A percentile compares a stretch with the other conserved stretches of the same genome.
Evolutionary conservation across 2,329 filamentous ascomycete species (phyloP).

Genomic region (Fusarium sp.): DNA sequence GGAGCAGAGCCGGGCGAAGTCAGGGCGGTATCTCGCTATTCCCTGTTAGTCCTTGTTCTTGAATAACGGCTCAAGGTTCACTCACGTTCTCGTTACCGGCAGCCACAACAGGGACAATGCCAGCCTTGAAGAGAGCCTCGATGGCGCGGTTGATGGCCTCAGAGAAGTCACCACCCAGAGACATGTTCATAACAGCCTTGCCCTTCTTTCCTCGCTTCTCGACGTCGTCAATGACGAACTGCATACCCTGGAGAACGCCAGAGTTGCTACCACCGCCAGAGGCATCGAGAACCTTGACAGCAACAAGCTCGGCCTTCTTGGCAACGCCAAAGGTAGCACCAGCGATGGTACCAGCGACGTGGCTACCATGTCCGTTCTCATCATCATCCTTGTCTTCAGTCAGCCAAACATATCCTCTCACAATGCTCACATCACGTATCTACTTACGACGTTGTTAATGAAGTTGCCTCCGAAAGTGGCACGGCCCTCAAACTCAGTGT

Average conservation of each 20-base stretch:
- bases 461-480: constrained; percentile 65
- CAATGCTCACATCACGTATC: background rate
- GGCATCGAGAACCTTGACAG: constrained; percentile 70
- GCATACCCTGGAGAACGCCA: constrained; percentile 67
- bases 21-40: constrained; percentile 58
- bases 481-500: constrained; percentile 67
- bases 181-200: constrained; percentile 73
- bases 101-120: constrained; percentile 68
- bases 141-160: constrained; percentile 66
- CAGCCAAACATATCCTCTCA: background rate
- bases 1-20: constrained; percentile 65
- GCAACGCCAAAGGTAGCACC: constrained; percentile 71
- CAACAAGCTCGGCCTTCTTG: constrained; percentile 56
- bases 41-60: constrained; percentile 11
- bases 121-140: constrained; percentile 58
- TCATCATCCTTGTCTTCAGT: constrained; percentile 56
- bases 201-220: constrained; percentile 53
- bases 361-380: constrained; percentile 71
- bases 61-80: background rate
- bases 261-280: constrained; percentile 50
- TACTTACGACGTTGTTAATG: constrained; percentile 57
- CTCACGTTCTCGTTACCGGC: constrained; percentile 66
- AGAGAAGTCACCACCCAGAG: constrained; percentile 63
- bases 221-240: constrained; percentile 63
- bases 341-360: constrained; percentile 71